phyloP scores from a whole-genome alignment of 352 stramenopile genomes.

The Saprolegnia diclina region DNA sequence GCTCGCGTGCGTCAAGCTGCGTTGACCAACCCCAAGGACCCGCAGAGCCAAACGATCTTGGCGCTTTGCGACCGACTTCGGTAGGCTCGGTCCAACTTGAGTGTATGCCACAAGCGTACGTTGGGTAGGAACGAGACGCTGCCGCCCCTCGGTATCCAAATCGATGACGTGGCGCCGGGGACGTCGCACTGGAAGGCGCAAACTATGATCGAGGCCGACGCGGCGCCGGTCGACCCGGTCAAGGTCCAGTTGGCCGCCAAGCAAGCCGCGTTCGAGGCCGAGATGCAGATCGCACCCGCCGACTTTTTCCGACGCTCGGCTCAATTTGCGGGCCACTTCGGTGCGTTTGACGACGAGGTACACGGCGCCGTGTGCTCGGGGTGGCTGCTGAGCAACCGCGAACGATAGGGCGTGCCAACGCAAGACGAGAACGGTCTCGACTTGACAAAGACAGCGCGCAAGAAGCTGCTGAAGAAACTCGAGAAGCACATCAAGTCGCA shows the following conservation, averaged over 20 bases:
- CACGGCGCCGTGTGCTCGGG: background rate
- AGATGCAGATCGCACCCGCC: slow-evolving; percentile 59
- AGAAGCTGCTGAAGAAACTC: slow-evolving; percentile 69
- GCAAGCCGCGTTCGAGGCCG: slow-evolving; percentile 48
- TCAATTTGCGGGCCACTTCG: slow-evolving; percentile 49
- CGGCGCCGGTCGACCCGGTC: slow-evolving; percentile 6
- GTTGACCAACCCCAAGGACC: slow-evolving; percentile 39
- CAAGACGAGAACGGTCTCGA: slow-evolving; percentile 36
- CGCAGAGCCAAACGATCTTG: slow-evolving; percentile 43
- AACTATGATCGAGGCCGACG: slow-evolving; percentile 3
- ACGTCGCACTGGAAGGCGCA: slow-evolving; percentile 33
- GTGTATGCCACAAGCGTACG: background rate
- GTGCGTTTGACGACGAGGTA: slow-evolving; percentile 44
- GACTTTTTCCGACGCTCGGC: slow-evolving; percentile 45
- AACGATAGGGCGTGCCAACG: slow-evolving; percentile 40
- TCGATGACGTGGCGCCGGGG: slow-evolving; percentile 63
- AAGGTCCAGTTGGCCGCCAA: slow-evolving; percentile 33
- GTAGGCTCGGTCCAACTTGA: slow-evolving; percentile 2
- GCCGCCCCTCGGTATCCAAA: slow-evolving; percentile 46
- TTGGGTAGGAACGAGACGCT: slow-evolving; percentile 40
- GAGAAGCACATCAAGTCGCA: slow-evolving; percentile 69
- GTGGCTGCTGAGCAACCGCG: background rate
- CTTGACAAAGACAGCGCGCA: slow-evolving; percentile 62
- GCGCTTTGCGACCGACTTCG: slow-evolving; percentile 56
- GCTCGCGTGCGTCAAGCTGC: slow-evolving; percentile 52